Evolutionary conservation across 805 yeast genomes (phyloP).

Genomic region (Cyberlindnera maclurae): DNA sequence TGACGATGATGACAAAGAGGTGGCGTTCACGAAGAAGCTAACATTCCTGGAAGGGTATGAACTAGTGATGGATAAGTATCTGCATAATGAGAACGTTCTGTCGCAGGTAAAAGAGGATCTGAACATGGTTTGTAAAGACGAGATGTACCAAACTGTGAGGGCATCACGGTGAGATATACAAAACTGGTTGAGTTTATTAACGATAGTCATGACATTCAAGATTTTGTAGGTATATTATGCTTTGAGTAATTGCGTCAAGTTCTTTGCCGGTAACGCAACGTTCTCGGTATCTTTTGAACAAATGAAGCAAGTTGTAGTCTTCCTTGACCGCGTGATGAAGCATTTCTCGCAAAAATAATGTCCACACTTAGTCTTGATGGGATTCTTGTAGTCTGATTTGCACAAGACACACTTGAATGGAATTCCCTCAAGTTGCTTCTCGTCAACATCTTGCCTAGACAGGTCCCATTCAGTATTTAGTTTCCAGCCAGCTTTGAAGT

Average conservation of each 20-base stretch:
- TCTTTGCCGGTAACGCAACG: slow-evolving; percentile 44
- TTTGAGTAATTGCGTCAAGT: slow-evolving; percentile 24
- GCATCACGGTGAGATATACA: too few species aligned
- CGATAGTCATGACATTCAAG: neutral
- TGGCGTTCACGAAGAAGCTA: slow-evolving; percentile 8
- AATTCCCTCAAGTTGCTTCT: slow-evolving; percentile 25
- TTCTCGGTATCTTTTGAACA: slow-evolving; percentile 61
- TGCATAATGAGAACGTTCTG: slow-evolving; percentile 1
- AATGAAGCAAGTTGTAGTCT: slow-evolving; percentile 41
- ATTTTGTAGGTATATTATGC: neutral
- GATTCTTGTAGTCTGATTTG: slow-evolving; percentile 42
- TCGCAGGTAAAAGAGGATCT: slow-evolving; percentile 1
- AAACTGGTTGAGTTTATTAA: too few species aligned
- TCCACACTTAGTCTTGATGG: slow-evolving; percentile 52
- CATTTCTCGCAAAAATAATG: slow-evolving; percentile 63
- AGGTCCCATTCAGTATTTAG: slow-evolving; percentile 66
- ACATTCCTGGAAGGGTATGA: slow-evolving; percentile 17
- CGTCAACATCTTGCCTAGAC: slow-evolving; percentile 18
- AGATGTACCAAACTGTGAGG: slow-evolving; percentile 5
- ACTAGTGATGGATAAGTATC: slow-evolving; percentile 5
- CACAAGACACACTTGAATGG: slow-evolving; percentile 64
- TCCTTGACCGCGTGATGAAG: slow-evolving; percentile 41
- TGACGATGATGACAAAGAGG: neutral
- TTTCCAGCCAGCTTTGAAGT: slow-evolving; percentile 65
- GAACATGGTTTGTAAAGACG: neutral